These are phyloP conservation scores for Guillardia theta DNA, from an alignment of 78 protist genomes.

Conservation along the genomic window DNA sequence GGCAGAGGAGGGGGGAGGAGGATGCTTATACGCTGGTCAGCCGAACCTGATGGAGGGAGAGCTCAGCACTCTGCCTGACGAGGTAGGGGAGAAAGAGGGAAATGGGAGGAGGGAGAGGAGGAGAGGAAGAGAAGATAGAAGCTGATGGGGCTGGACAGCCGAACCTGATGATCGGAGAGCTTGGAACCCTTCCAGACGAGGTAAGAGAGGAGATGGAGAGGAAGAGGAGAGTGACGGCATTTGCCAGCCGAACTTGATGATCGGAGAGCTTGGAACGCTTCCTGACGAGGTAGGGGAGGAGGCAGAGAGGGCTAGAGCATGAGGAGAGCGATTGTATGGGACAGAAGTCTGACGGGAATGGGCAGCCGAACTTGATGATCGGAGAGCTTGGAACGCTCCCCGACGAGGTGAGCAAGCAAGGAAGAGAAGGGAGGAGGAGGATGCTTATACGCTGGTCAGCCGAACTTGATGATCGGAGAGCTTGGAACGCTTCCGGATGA, in stretches of 20 bases:
- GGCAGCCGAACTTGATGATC: background rate
- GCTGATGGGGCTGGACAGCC: no score
- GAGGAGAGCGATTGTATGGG: no score
- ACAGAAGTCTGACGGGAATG: background rate
- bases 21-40: no score
- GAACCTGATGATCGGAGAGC: background rate
- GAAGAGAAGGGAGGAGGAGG: no score
- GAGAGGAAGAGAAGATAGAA: no score
- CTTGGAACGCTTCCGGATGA: background rate
- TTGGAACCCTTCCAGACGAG: background rate
- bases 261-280: background rate
- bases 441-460: background rate
- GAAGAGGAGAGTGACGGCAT: background rate
- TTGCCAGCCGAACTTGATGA: background rate
- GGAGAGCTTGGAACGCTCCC: background rate
- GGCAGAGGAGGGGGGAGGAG: no score
- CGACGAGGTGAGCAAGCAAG: background rate
- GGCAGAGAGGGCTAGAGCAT: no score
- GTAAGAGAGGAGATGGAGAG: background rate
- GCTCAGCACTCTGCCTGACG: background rate
- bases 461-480: constrained; percentile 18
- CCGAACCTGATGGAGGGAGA: constrained; percentile 21
- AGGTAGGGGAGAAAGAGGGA: no score
- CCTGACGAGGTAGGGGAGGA: constrained; percentile 1
- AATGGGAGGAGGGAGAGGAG: no score